Evolutionary conservation across 2,329 filamentous ascomycete genomes (phyloP), one percentile per base, ranked within the genome.

Genomic region (Beauveria sp.): DNA sequence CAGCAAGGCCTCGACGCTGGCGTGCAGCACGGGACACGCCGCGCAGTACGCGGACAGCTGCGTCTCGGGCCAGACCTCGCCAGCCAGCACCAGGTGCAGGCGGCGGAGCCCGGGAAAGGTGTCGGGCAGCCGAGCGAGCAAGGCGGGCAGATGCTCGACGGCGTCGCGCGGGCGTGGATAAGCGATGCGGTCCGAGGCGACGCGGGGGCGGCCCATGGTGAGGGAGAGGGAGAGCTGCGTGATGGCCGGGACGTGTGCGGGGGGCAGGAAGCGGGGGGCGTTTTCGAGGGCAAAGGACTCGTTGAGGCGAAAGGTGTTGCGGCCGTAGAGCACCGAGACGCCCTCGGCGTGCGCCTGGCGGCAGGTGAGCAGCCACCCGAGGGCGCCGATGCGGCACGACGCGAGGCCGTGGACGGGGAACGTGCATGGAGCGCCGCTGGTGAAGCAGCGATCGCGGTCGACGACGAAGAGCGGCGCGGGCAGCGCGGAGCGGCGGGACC

Each of bases 301-400:
- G 30, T 60, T 54, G 28, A 60, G 50, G 43, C 50, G 50, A 12
- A 60, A 60, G 14, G 28, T 54, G 58, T 60, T 60, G 22, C 14
- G n/a, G 7, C 58, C 42, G 43, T 60, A 60, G 42, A 60, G 50
- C 20, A 60, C 58, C n/a, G 24, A 50, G 30, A 54, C 18, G 58
- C 58, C 50, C 51, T 60, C 58, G 22, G 20, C 51, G 58, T 60
- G 9, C 1, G 58, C 50, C 26, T 60, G 58, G 14, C 50, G 58
- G 58, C 58, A 60, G 50, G 58, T 16, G 26, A 60, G 50, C 7
- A 60, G 58, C 58, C 58, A 60, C 6, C 58, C 58, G 22, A 60
- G 42, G 5, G 50, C 49, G 43, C 58, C 50, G 42, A 60, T 6
- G 28, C 42, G 30, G 50, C 50, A 54, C 9, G 46, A 58, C 2